Conservation (phyloP, 768 basidiomycete genomes). For the Boletus sp. region DNA sequence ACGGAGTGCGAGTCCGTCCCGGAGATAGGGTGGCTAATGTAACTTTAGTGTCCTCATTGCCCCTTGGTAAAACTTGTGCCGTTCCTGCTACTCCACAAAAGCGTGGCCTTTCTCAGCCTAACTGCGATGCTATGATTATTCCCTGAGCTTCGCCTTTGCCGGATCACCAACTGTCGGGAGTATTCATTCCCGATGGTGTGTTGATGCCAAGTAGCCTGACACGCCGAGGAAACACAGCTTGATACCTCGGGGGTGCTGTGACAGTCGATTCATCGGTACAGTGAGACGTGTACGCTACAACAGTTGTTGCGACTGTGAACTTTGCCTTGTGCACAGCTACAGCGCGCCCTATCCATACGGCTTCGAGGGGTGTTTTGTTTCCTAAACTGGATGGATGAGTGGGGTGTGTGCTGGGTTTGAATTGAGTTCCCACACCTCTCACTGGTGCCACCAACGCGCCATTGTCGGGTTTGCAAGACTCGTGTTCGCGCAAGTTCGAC, state of each 20-base stretch:
- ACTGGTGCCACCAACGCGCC: slow-evolving; percentile 23
- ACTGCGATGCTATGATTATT: slow-evolving; percentile 1
- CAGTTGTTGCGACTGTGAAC: not conserved
- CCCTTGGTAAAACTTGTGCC: slow-evolving; percentile 1
- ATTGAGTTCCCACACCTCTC: slow-evolving; percentile 14
- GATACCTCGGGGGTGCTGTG: not conserved
- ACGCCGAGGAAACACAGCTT: not conserved
- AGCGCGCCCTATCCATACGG: not conserved
- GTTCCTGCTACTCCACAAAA: not conserved
- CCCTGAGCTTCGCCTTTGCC: not conserved
- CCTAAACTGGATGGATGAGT: not conserved
- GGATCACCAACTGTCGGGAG: not conserved
- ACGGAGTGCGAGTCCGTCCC: slow-evolving; percentile 78
- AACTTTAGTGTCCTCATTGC: not conserved
- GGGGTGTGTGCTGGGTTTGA: slow-evolving; percentile 9
- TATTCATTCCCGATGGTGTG: slow-evolving; percentile 12
- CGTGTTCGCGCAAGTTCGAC: slow-evolving; percentile 7
- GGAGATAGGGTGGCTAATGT: slow-evolving; percentile 39
- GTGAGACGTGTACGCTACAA: not conserved
- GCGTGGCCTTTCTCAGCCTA: not conserved
- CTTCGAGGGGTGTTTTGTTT: slow-evolving; percentile 10
- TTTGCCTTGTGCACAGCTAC: not conserved
- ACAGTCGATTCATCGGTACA: not conserved
- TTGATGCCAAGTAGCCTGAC: slow-evolving; percentile 7
- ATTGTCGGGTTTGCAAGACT: slow-evolving; percentile 7